A percentile compares a stretch with the other conserved stretches of the same genome.
phyloP scores from a whole-genome alignment of 495 filamentous ascomycete genomes.

The Penicillium fimorum region DNA sequence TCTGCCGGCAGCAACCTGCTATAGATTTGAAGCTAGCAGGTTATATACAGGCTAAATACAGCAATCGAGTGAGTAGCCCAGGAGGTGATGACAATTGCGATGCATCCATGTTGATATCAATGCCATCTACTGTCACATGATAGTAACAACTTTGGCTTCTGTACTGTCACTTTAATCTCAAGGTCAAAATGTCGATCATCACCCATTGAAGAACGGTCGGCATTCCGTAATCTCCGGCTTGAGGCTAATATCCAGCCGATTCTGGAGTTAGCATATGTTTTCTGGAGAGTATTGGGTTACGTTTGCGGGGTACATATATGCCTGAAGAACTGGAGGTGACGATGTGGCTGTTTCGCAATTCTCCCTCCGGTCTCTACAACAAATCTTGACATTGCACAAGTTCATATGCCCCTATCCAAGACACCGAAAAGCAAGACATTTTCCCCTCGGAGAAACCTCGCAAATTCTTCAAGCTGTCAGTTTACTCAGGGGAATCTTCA shows the following conservation, averaged over 20 bases:
- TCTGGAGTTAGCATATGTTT: background rate
- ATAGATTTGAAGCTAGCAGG: background rate
- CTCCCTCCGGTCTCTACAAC: background rate
- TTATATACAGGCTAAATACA: background rate
- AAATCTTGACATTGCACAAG: background rate
- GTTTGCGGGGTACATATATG: slow-evolving; percentile 9
- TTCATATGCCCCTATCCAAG: background rate
- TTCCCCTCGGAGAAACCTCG: background rate
- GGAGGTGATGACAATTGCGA: background rate
- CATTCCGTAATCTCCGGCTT: slow-evolving; percentile 5
- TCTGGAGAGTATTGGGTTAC: background rate
- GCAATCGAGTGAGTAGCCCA: background rate
- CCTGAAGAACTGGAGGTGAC: slow-evolving; percentile 8
- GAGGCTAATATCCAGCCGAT: background rate
- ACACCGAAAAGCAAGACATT: background rate
- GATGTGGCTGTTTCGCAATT: slow-evolving; percentile 1
- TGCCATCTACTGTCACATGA: background rate
- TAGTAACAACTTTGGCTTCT: background rate
- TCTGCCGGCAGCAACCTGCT: background rate
- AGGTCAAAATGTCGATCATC: slow-evolving; percentile 15
- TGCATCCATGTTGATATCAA: background rate
- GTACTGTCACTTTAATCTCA: background rate
- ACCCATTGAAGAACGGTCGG: slow-evolving; percentile 17
- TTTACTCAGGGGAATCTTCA: background rate
- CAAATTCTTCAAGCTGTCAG: background rate